These are phyloP conservation scores for Parastagonospora nodorum DNA, from an alignment of 2,329 filamentous ascomycete species.

Conservation along the genomic window DNA sequence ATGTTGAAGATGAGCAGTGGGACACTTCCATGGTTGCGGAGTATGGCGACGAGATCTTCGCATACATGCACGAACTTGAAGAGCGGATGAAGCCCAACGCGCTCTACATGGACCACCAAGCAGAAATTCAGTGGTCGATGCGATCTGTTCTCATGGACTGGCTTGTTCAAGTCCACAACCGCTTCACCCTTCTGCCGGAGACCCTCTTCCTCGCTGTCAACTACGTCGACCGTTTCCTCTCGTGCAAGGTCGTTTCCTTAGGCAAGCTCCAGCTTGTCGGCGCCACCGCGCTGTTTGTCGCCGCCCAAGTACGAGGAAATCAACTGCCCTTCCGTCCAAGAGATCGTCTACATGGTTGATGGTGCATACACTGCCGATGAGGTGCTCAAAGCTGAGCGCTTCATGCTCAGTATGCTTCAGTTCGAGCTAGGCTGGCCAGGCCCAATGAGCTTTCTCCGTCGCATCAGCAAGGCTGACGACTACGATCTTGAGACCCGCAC, in stretches of 20 bases:
- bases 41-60: conserved; percentile 94
- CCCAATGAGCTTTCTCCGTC: conserved; percentile 95
- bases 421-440: conserved; percentile 98
- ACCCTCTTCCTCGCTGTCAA: conserved; percentile 95
- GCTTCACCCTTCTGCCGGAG: conserved; percentile 89
- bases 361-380: conserved; percentile 86
- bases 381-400: conserved; percentile 94
- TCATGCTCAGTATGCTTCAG: conserved; percentile 95
- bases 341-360: conserved; percentile 99
- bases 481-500: conserved; percentile 96
- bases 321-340: conserved; percentile 90
- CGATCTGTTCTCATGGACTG: conserved; percentile 96
- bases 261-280: conserved; percentile 95
- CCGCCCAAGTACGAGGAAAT: conserved; percentile 99
- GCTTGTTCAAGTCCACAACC: conserved; percentile 93
- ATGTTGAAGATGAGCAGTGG: conserved; percentile 86
- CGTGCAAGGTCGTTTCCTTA: conserved; percentile 90
- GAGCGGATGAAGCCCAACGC: conserved; percentile 83
- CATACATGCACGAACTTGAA: conserved; percentile 90
- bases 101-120: conserved; percentile 95
- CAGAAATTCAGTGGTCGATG: conserved; percentile 99
- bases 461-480: conserved; percentile 97
- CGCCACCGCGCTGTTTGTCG: conserved; percentile 92
- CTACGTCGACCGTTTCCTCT: conserved; percentile 96
- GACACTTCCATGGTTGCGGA: conserved; percentile 98